These are phyloP conservation scores for Ramicandelaber brevisporus DNA, from an alignment of 192 early-diverging fungal genomes.

Conservation along the genomic window DNA sequence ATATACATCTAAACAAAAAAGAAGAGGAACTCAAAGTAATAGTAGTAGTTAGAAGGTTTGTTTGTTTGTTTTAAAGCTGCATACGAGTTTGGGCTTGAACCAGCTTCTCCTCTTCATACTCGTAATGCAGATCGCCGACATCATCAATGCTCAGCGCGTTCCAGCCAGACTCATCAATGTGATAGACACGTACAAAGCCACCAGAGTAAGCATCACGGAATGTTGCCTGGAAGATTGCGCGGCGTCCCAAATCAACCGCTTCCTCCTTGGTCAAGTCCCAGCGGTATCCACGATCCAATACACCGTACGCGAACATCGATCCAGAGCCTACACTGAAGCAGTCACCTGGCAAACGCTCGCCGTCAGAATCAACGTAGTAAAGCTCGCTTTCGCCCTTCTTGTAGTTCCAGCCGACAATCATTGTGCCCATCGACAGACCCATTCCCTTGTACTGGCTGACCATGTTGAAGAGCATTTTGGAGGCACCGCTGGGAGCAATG, in stretches of 20 bases:
- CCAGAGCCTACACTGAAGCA: conserved; percentile 95
- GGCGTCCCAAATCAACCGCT: conserved; percentile 70
- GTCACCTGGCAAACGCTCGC: conserved; percentile 59
- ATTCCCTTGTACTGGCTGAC: conserved; percentile 96
- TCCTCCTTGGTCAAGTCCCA: conserved; percentile 56
- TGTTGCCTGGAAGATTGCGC: conserved; percentile 89
- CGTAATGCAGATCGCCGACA: conserved; percentile 62
- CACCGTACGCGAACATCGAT: conserved; percentile 97
- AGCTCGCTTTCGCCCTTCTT: conserved; percentile 57
- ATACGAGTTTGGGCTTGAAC: no score
- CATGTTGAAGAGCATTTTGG: conserved; percentile 89
- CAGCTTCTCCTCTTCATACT: conserved; percentile 19
- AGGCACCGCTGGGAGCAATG: conserved; percentile 93
- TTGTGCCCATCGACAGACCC: conserved; percentile 98
- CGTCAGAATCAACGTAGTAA: conserved; percentile 94
- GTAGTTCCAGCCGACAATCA: conserved; percentile 96
- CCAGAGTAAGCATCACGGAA: conserved; percentile 85
- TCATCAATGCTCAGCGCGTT: conserved; percentile 57
- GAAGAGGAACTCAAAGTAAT: no score
- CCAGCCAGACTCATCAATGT: conserved; percentile 81
- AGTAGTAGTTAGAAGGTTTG: no score
- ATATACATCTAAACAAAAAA: no score
- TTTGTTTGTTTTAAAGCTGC: no score
- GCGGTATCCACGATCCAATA: conserved; percentile 72
- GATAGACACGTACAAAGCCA: conserved; percentile 72